phyloP scores from a whole-genome alignment of 1,284 basidiomycete genomes.

The Moniliella sp. region DNA sequence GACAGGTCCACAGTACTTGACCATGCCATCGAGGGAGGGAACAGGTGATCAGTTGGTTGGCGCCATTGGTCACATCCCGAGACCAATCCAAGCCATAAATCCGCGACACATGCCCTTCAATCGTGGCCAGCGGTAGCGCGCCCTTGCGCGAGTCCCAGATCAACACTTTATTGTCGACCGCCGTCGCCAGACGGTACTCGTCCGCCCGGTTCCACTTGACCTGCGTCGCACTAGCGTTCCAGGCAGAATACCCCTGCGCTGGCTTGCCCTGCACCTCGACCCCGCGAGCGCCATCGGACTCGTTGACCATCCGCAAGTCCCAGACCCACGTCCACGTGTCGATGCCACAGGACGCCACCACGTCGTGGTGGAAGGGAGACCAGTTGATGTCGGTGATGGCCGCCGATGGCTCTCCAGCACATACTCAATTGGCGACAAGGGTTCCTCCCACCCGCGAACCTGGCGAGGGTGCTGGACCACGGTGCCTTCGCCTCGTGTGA shows the following conservation, averaged over 20 bases:
- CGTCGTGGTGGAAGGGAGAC: slow-evolving; percentile 26
- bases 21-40: slow-evolving; percentile 24
- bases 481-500: slow-evolving; percentile 3
- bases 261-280: slow-evolving; percentile 9
- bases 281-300: slow-evolving; percentile 2
- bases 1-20: slow-evolving; percentile 28
- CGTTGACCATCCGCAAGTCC: slow-evolving; percentile 21
- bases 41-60: slow-evolving; percentile 27
- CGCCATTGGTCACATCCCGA: slow-evolving; percentile 13
- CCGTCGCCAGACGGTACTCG: slow-evolving; percentile 6
- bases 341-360: slow-evolving; percentile 27
- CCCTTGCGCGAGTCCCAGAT: slow-evolving; percentile 31
- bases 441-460: too few relatives aligned
- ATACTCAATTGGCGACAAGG: slow-evolving; percentile 20
- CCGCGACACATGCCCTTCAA: slow-evolving; percentile 25
- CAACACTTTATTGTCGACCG: slow-evolving; percentile 14
- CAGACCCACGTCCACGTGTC: slow-evolving; percentile 32
- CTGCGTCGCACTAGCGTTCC: slow-evolving; percentile 30
- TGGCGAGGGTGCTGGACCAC: too few relatives aligned
- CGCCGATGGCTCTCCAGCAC: slow-evolving; percentile 23
- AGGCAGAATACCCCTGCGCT: slow-evolving; percentile 24
- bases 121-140: slow-evolving; percentile 13
- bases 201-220: slow-evolving; percentile 21
- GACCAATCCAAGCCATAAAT: slow-evolving; percentile 33
- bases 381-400: slow-evolving; percentile 34